phyloP scores from a whole-genome alignment of 2,329 filamentous ascomycete species.

The Mollisiaceae sp. region DNA sequence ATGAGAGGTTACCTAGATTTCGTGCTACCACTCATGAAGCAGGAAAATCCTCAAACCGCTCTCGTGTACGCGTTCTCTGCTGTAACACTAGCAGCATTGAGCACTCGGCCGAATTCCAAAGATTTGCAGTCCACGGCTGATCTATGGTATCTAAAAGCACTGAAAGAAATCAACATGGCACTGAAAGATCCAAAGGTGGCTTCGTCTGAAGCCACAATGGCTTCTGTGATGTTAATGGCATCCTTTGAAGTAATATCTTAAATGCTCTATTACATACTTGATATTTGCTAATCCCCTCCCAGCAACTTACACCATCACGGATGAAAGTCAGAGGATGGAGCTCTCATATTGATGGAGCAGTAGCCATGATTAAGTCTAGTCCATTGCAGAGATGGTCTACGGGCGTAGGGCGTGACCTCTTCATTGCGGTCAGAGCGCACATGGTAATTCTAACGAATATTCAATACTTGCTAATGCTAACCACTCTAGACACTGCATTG shows the following conservation, averaged over 20 bases:
- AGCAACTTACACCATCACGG: conserved; percentile 56
- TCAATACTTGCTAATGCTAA: not conserved
- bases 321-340: conserved; percentile 62
- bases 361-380: conserved; percentile 61
- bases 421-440: conserved; percentile 63
- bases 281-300: not conserved
- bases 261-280: not conserved
- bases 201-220: conserved; percentile 59
- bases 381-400: conserved; percentile 57
- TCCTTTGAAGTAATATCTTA: conserved; percentile 57
- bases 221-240: conserved; percentile 61
- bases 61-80: conserved; percentile 51
- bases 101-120: conserved; percentile 51
- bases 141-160: conserved; percentile 57
- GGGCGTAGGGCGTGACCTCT: conserved; percentile 58
- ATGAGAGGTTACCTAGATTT: conserved; percentile 63
- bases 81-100: conserved; percentile 61
- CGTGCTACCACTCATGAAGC: conserved; percentile 58
- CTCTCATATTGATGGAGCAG: conserved; percentile 64
- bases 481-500: conserved; percentile 57
- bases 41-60: conserved; percentile 41
- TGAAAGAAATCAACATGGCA: conserved; percentile 56
- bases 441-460: conserved; percentile 49
- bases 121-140: conserved; percentile 49
- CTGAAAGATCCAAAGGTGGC: conserved; percentile 54